Evolutionary conservation across 768 basidiomycete species (phyloP).

Genomic region (Boletus sp.): DNA sequence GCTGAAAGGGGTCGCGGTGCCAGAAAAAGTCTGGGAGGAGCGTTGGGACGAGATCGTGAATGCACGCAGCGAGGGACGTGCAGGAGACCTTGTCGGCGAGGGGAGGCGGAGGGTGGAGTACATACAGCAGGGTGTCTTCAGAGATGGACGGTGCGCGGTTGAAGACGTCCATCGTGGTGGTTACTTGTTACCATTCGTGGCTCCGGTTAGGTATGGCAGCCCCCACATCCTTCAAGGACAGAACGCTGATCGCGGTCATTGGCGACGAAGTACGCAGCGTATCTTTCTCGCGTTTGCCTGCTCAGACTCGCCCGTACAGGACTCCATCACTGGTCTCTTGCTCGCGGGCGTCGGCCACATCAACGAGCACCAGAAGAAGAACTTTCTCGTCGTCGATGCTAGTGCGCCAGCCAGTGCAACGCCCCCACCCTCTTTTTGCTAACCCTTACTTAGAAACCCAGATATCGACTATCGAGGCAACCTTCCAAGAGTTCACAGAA

Average conservation of each 20-base stretch:
- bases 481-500: conserved; percentile 93
- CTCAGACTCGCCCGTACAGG: conserved; percentile 47
- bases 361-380: conserved; percentile 90
- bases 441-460: conserved; percentile 69
- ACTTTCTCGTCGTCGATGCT: conserved; percentile 91
- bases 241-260: conserved; percentile 90
- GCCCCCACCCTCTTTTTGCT: background rate
- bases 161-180: conserved; percentile 58
- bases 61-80: conserved; percentile 66
- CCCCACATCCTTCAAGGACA: conserved; percentile 66
- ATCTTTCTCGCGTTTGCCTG: background rate
- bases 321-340: conserved; percentile 94
- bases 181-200: conserved; percentile 17
- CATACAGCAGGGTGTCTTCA: conserved; percentile 83
- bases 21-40: conserved; percentile 66
- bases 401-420: conserved; percentile 54
- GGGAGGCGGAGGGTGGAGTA: conserved; percentile 58
- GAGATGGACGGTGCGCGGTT: conserved; percentile 74
- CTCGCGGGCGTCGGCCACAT: conserved; percentile 95
- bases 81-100: conserved; percentile 58
- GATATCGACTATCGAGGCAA: conserved; percentile 82
- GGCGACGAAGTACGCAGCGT: conserved; percentile 80
- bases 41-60: conserved; percentile 53
- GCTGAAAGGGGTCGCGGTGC: conserved; percentile 82
- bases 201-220: conserved; percentile 42